Evolutionary conservation across 1,139 yeast genomes (phyloP), one percentile per base, ranked within the genome.

Genomic region (Taiozyma sp.): DNA sequence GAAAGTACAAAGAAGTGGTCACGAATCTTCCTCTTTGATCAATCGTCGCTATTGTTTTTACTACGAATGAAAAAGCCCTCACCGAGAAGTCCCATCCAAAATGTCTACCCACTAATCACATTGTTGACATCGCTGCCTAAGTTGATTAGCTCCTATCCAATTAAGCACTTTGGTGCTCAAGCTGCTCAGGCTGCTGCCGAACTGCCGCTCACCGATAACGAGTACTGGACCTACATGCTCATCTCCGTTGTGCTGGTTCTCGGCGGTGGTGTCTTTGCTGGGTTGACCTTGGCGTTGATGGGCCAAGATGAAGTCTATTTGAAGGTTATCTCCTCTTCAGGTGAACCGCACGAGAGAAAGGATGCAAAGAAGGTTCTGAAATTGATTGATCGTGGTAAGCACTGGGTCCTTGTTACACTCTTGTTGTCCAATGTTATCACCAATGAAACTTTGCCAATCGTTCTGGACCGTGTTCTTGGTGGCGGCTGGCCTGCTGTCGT

Each of bases 401-500:
- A 93, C 69, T 91, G 98, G 97, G 93, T 93, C n/a, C 76, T 93
- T 50, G 98, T 93, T 34, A 93, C 99, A 0, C 70, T 93, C 53
- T 76, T 93, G 55, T 73, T 91, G 44, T 81, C 85, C 26, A 93
- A 93, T 64, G 98, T 93, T 48, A 88, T 93, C 65, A 93, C 98
- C 47, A 93, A 93, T 68, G 99, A 93, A 68, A 85, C 97, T 1
- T 76, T 93, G 54, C 99, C 99, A 2, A 93, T 93, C 61, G 96
- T 93, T 19, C 77, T 93, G 56, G 98, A 93, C 66, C 77, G 95
- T 52, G 86, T 91, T 62, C 77, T 93, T 29, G 98, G 98, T 46
- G 98, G 99, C 44, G 99, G 99, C 2, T 87, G 96, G 89, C 93
- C 95, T 14, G 99, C 99, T 1, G 96, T 93, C 46, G 90, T 90